Conservation (phyloP, 139 green algal genomes). For the Coelastrella sp. region DNA sequence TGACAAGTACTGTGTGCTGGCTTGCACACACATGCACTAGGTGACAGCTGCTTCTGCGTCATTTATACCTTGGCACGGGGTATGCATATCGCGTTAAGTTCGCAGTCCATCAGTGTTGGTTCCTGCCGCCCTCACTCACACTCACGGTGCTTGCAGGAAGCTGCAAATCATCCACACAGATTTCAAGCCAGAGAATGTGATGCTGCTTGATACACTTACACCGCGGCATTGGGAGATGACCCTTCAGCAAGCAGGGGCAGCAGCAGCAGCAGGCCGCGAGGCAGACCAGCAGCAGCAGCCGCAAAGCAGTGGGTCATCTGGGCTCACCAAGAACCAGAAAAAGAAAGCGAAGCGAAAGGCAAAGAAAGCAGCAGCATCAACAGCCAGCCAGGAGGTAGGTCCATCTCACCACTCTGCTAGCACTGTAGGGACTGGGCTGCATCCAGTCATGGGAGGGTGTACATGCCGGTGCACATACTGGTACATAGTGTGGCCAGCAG, state of each 20-base stretch:
- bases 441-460: too few species aligned
- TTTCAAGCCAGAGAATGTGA: conserved; percentile 98
- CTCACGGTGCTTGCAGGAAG: conserved; percentile 54
- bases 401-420: too few species aligned
- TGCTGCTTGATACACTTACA: conserved; percentile 83
- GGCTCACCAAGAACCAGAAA: conserved; percentile 91
- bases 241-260: background rate
- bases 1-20: too few species aligned
- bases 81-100: too few species aligned
- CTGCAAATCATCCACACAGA: conserved; percentile 96
- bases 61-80: too few species aligned
- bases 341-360: conserved; percentile 91
- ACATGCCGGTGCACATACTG: too few species aligned
- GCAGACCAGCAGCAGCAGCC: background rate
- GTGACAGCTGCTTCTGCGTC: too few species aligned
- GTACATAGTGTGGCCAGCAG: too few species aligned
- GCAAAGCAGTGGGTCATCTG: background rate
- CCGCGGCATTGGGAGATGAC: conserved; percentile 61
- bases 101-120: too few species aligned
- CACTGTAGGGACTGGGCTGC: too few species aligned
- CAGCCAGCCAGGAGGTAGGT: conserved; percentile 37
- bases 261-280: background rate
- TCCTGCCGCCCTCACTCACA: too few species aligned
- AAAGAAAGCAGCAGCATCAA: conserved; percentile 74
- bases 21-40: too few species aligned